A percentile compares a stretch with the other conserved stretches of the same genome.
Evolutionary conservation across 495 filamentous ascomycete genomes (phyloP).

Genomic region (Platismatia glauca): DNA sequence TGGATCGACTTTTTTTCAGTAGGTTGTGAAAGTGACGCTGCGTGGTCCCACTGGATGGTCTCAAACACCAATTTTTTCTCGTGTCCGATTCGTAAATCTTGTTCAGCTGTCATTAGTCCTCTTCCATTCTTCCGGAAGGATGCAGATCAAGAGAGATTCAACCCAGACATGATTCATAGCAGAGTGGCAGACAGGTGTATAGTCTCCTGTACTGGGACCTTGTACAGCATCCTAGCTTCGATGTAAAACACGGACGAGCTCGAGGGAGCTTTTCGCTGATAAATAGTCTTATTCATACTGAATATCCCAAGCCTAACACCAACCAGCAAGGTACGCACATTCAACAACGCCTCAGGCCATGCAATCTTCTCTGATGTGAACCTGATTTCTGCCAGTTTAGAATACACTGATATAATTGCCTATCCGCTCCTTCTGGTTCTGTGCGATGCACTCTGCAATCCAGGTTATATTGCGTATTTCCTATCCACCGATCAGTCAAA

Average conservation of each 20-base stretch:
- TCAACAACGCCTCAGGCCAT: constrained; percentile 8
- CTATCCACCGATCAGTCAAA: constrained; percentile 39
- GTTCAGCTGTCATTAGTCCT: too few species aligned
- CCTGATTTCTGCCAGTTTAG: constrained; percentile 29
- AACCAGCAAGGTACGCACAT: neutral
- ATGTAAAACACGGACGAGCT: neutral
- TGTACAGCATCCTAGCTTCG: neutral
- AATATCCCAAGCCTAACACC: neutral
- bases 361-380: neutral
- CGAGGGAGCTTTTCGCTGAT: neutral
- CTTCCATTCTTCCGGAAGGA: too few species aligned
- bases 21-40: too few species aligned
- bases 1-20: too few species aligned
- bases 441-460: constrained; percentile 99
- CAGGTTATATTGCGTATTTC: constrained; percentile 99
- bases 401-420: constrained; percentile 98
- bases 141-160: too few species aligned
- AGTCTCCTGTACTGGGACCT: neutral
- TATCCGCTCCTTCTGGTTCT: constrained; percentile 99
- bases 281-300: neutral
- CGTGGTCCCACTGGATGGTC: too few species aligned
- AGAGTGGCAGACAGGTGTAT: neutral
- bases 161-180: too few species aligned
- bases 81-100: too few species aligned
- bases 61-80: too few species aligned